phyloP scores from a whole-genome alignment of 352 stramenopile species.

The Globisporangium rhizosaccharum region DNA sequence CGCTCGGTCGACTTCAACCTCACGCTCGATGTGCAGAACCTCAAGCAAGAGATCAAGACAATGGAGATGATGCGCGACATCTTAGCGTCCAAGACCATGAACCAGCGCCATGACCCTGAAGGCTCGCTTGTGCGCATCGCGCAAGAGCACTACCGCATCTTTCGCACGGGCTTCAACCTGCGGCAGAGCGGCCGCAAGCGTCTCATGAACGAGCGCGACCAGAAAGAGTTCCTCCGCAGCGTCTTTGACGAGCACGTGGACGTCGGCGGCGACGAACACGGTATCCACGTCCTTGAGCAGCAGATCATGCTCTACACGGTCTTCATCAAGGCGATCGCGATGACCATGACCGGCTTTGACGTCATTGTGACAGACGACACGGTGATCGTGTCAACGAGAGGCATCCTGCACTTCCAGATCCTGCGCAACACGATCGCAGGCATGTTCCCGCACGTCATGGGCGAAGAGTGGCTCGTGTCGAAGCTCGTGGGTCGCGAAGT shows the following conservation, averaged over 20 bases:
- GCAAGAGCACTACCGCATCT: slow-evolving; percentile 22
- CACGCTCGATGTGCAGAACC: slow-evolving; percentile 23
- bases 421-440: slow-evolving; percentile 35
- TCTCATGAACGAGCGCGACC: slow-evolving; percentile 17
- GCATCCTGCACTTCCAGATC: slow-evolving; percentile 33
- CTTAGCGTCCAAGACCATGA: slow-evolving; percentile 17
- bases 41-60: slow-evolving; percentile 27
- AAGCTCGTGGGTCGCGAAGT: slow-evolving; percentile 36
- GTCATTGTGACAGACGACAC: slow-evolving; percentile 27
- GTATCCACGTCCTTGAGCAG: slow-evolving; percentile 30
- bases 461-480: slow-evolving; percentile 30
- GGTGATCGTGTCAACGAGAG: slow-evolving; percentile 28
- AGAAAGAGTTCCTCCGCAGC: slow-evolving; percentile 30
- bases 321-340: slow-evolving; percentile 32
- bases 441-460: slow-evolving; percentile 39
- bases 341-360: slow-evolving; percentile 24
- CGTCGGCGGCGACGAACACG: slow-evolving; percentile 23
- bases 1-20: slow-evolving; percentile 23
- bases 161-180: slow-evolving; percentile 18
- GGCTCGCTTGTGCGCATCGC: slow-evolving; percentile 25
- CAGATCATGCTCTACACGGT: slow-evolving; percentile 40
- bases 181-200: slow-evolving; percentile 12
- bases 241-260: slow-evolving; percentile 32
- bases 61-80: slow-evolving; percentile 23
- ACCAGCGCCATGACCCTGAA: slow-evolving; percentile 16